A percentile compares a stretch with the other conserved stretches of the same genome.
phyloP scores from a whole-genome alignment of 805 yeast species.

The Kuraishia molischiana region DNA sequence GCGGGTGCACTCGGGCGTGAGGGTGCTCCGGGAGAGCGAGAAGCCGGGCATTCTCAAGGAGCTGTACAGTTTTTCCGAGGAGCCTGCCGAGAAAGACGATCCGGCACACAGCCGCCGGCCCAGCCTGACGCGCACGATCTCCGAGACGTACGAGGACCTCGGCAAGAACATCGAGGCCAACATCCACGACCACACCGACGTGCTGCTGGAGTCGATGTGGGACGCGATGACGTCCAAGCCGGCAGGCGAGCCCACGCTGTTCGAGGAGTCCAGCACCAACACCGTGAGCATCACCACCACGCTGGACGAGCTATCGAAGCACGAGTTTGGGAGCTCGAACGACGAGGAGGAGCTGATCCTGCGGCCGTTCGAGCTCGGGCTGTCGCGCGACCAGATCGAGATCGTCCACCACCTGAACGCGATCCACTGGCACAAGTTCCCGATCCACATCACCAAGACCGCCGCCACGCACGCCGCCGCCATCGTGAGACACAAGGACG shows the following conservation, averaged over 20 bases:
- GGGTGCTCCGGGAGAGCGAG: slow-evolving; percentile 20
- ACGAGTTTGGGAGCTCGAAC: background rate
- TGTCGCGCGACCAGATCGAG: slow-evolving; percentile 32
- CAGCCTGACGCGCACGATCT: slow-evolving; percentile 11
- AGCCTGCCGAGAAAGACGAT: slow-evolving; percentile 4
- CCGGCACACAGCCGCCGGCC: slow-evolving; percentile 9
- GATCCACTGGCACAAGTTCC: slow-evolving; percentile 60
- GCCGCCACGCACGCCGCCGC: slow-evolving; percentile 75
- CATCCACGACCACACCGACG: slow-evolving; percentile 53
- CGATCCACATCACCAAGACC: slow-evolving; percentile 58
- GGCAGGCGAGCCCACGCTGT: slow-evolving; percentile 1
- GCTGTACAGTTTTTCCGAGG: slow-evolving; percentile 9
- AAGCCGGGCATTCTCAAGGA: slow-evolving; percentile 8
- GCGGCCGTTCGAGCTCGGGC: slow-evolving; percentile 22
- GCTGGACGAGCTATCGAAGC: slow-evolving; percentile 8
- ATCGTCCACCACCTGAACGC: slow-evolving; percentile 50
- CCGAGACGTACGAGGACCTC: slow-evolving; percentile 16
- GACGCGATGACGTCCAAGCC: slow-evolving; percentile 36
- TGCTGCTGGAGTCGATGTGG: slow-evolving; percentile 52
- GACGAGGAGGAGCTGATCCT: slow-evolving; percentile 4
- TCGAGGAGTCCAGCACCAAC: background rate
- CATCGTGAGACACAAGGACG: slow-evolving; percentile 51
- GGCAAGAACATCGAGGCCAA: slow-evolving; percentile 27
- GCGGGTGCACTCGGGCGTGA: slow-evolving; percentile 19
- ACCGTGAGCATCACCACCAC: slow-evolving; percentile 4